Evolutionary conservation across 2,329 filamentous ascomycete genomes (phyloP), one percentile per base, ranked within the genome.

Genomic region (Pestalotiopsis sp.): DNA sequence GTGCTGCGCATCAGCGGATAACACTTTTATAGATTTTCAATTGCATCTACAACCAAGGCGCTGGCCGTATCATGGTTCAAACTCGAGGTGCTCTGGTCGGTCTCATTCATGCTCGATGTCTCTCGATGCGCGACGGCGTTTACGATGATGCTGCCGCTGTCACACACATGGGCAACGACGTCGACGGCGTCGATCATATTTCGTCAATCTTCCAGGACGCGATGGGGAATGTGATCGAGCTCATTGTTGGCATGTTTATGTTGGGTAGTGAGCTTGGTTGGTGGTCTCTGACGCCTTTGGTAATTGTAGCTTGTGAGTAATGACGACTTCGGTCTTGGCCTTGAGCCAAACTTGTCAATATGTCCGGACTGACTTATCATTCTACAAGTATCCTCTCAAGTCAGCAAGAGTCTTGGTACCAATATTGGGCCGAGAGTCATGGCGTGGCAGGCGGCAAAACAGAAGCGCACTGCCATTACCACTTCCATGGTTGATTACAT

Each of bases 81-180:
- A 45, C 57, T 9, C 65, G 65, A 25, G 65, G 65, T 27, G 57
- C n/a, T 3, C 27, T 67, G 5, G 31, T 67, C 23, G 65, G 65
- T n/a, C 58, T 67, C 9, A 67, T 67, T 23, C 65, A 67, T 39
- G 56, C 65, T 61, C 57, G 57, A n/a, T 67, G 57, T 31, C 58
- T 67, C 13, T 49, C 57, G 17, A 41, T 67, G 36, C 65, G n/a
- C n/a, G 57, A 67, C 31, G 65, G 57, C 7, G 52, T 52, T 36
- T 52, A 67, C 23, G 65, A 67, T 27, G 65, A 67, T 45, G 56
- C 65, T 13, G 65, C 65, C 13, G 65, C 57, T n/a, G 65, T 67
- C 38, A 67, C 65, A 20, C 65, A 67, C 25, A 67, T 67, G 65
- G 60, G 57, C 23, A 67, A 14, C 41, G 65, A 67, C 20, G 52